phyloP scores from a whole-genome alignment of 2,329 filamentous ascomycete species.

The Blastomyces percursus region DNA sequence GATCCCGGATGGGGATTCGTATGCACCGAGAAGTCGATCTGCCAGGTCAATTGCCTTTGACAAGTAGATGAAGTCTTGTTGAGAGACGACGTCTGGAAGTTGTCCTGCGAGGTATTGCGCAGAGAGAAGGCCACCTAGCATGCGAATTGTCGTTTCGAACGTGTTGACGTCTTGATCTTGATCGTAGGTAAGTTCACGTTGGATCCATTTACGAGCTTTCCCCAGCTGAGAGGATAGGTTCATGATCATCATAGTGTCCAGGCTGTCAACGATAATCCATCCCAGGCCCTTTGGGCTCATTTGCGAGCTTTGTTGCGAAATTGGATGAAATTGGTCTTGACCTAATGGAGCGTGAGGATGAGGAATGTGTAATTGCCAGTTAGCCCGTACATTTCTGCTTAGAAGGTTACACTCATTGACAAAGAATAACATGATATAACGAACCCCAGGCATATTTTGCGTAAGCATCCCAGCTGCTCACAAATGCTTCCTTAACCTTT shows the following conservation, averaged over 20 bases:
- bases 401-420: not conserved
- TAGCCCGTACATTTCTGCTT: slow-evolving; percentile 20
- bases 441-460: slow-evolving; percentile 87
- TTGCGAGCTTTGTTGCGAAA: slow-evolving; percentile 64
- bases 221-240: slow-evolving; percentile 78
- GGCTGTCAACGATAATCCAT: slow-evolving; percentile 94
- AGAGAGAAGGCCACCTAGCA: slow-evolving; percentile 84
- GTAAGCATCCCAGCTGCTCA: slow-evolving; percentile 86
- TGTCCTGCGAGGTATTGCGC: slow-evolving; percentile 88
- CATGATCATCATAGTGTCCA: slow-evolving; percentile 98
- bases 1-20: slow-evolving; percentile 74
- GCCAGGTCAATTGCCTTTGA: slow-evolving; percentile 81
- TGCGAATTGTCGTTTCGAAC: slow-evolving; percentile 95
- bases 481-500: slow-evolving; percentile 81
- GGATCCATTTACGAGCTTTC: slow-evolving; percentile 81
- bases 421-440: slow-evolving; percentile 19
- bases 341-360: slow-evolving; percentile 36
- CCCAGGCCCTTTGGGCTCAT: slow-evolving; percentile 86
- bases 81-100: slow-evolving; percentile 65
- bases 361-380: slow-evolving; percentile 13
- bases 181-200: slow-evolving; percentile 69
- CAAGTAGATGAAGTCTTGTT: slow-evolving; percentile 90
- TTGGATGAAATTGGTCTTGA: slow-evolving; percentile 76
- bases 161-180: slow-evolving; percentile 94
- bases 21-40: slow-evolving; percentile 75